Evolutionary conservation across 1,284 basidiomycete species (phyloP), one percentile per base, ranked within the genome.

Genomic region (Pseudozyma thailandica): DNA sequence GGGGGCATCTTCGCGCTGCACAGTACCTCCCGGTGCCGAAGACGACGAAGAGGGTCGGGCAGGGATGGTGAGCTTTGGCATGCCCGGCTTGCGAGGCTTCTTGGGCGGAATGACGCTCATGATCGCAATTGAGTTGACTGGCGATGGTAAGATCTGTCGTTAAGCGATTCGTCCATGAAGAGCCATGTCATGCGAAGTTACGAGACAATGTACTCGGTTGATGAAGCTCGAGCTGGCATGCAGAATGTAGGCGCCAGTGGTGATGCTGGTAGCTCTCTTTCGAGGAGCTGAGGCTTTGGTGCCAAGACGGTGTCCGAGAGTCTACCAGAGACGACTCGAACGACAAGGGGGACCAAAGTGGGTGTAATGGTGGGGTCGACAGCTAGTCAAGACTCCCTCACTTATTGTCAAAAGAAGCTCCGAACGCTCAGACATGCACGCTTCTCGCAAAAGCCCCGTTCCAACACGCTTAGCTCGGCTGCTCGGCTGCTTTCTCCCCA

Each of bases 31-130:
- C 25, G 66, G 58, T n/a, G 66, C 55, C 12, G 61, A 63, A 16
- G 66, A 70, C 6, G 72, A 65, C 1, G 72, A 59, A 9, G 72
- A 45, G 12, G 68, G 70, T 18, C 64, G 28, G 1, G 56, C 49
- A 1, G 77, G 75, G 25, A 80, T 72, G 28, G 63, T 50, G 18
- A 82, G 73, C 52, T 81, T 82, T n/a, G 80, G 80, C 74, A 78
- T 70, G n/a, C 76, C 78, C 25, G 63, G 62, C 59, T 73, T 64
- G 51, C 68, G 66, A 13, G 72, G 72, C 45, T 75, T 62, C 54
- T 74, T 77, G 20, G 80, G 80, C 2, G 80, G 80, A 35, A 82
- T 81, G 27, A 82, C 52, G 21, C 72, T 65, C 74, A 76, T 78
- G 37, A 3, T 45, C 45, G 48, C 50, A 7, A 9, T 33, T 10